Percentiles rank a stretch among this genome's conserved stretches.
Evolutionary conservation across 345 rosid genomes (phyloP).

Genomic region (Murraya koenigii): DNA sequence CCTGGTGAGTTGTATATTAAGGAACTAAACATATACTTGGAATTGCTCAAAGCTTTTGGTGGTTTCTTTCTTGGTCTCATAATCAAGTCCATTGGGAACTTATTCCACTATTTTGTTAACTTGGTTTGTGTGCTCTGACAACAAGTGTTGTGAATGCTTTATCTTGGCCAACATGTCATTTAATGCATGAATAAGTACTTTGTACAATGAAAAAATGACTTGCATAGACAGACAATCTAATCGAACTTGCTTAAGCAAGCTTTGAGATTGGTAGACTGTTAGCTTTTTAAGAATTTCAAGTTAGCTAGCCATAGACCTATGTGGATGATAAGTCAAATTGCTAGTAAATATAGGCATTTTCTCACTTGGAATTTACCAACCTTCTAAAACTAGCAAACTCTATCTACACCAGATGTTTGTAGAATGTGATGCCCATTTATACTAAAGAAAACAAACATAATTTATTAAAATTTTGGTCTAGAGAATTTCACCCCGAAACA

Average conservation of each 20-base stretch:
- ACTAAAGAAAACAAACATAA: background rate
- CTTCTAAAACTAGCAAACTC: background rate
- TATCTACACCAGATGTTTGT: background rate
- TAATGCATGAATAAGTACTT: background rate
- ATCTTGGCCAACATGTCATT: background rate
- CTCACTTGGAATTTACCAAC: background rate
- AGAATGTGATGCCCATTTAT: background rate
- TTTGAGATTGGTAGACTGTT: background rate
- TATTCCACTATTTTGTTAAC: background rate
- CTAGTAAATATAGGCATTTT: background rate
- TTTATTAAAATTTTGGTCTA: background rate
- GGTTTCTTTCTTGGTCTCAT: background rate
- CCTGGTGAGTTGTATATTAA: constrained; percentile 60
- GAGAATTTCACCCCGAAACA: background rate
- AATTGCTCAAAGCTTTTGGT: background rate
- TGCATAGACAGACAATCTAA: background rate
- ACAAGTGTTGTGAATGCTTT: background rate
- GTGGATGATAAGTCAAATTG: background rate
- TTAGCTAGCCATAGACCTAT: background rate
- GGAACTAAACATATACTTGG: background rate
- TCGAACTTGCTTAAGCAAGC: background rate
- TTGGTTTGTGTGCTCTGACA: background rate
- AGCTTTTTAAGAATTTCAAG: background rate
- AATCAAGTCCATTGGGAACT: background rate
- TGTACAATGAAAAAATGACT: background rate